Evolutionary conservation across 2,329 filamentous ascomycete species (phyloP), one percentile per base, ranked within the genome.

Genomic region (Talaromyces sp.): DNA sequence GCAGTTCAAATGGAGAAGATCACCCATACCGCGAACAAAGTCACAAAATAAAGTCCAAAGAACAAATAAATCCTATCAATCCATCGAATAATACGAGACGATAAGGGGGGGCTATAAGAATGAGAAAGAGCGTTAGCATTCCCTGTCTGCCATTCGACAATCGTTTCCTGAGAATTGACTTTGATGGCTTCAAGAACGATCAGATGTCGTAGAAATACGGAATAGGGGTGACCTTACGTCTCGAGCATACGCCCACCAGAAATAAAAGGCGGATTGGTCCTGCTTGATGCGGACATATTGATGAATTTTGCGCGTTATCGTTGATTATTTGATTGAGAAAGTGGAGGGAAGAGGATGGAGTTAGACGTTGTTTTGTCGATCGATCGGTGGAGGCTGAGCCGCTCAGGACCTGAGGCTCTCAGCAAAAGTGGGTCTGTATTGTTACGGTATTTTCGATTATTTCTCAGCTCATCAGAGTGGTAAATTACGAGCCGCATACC

Each of bases 1-100:
- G 61, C 63, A 67, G n/a, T 7, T 17, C 38, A 65, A 29, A 27
- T 3, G 5, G 25, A 25, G 27, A 5, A 59, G 64, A 31, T 64
- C 72, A 63, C 25, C 49, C 78, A 36, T 77, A 82, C 81, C 61
- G 81, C 78, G 67, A 84, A 82, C 10, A 84, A 73, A 49, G 79
- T 81, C 49, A 80, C 79, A 31, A 84, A 69, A 66, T 84, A 84
- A 27, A 84, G 73, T 5, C 81, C 82, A 5, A 84, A 51, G 69
- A 83, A 83, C 67, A 79, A 71, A 69, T 83, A 84, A 60, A 79
- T 65, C 63, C 71, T 74, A 58, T 81, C 74, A 65, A 79, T 64
- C 71, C 80, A 76, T 68, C 77, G 77, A 58, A 71, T 72, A 65
- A 80, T 60, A 58, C 80, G 81, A 65, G 80, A 77, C 17, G 78